Conservation (phyloP, 305 asterid genomes). For the Ilex paraguariensis region DNA sequence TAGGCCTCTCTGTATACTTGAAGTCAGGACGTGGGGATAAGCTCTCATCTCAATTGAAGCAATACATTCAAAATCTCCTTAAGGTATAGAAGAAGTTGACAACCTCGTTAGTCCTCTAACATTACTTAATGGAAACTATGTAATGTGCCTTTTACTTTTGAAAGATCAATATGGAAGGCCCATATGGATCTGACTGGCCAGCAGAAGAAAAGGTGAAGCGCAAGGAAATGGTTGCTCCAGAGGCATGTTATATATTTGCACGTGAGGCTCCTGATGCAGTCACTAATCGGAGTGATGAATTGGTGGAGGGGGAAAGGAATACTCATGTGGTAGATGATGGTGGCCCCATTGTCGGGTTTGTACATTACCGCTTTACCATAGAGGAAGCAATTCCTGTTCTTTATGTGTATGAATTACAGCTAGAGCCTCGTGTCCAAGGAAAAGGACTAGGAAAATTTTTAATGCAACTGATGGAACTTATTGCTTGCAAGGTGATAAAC, state of each 20-base stretch:
- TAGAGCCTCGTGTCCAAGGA: conserved; percentile 69
- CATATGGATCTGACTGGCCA: conserved; percentile 80
- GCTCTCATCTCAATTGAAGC: conserved; percentile 51
- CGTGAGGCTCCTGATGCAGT: conserved; percentile 45
- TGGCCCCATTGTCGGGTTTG: conserved; percentile 63
- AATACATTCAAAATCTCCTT: conserved; percentile 60
- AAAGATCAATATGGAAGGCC: conserved; percentile 70
- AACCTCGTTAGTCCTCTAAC: conserved; percentile 1
- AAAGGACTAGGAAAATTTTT: conserved; percentile 83
- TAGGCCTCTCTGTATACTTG: conserved; percentile 55
- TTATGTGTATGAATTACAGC: conserved; percentile 87
- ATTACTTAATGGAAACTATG: not conserved
- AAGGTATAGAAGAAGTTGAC: conserved; percentile 40
- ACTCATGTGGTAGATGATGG: conserved; percentile 7
- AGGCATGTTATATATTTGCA: conserved; percentile 73
- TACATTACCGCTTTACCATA: conserved; percentile 67
- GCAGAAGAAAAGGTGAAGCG: conserved; percentile 79
- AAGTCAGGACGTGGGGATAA: conserved; percentile 65
- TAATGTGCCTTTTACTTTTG: conserved; percentile 8
- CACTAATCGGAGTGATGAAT: conserved; percentile 17
- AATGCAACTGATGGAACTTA: conserved; percentile 74
- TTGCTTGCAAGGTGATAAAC: conserved; percentile 61
- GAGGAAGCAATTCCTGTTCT: conserved; percentile 93
- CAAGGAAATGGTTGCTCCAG: conserved; percentile 72
- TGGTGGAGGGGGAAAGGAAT: conserved; percentile 16